Conservation (phyloP, 306 rosid genomes). For the Lathyrus aphaca region DNA sequence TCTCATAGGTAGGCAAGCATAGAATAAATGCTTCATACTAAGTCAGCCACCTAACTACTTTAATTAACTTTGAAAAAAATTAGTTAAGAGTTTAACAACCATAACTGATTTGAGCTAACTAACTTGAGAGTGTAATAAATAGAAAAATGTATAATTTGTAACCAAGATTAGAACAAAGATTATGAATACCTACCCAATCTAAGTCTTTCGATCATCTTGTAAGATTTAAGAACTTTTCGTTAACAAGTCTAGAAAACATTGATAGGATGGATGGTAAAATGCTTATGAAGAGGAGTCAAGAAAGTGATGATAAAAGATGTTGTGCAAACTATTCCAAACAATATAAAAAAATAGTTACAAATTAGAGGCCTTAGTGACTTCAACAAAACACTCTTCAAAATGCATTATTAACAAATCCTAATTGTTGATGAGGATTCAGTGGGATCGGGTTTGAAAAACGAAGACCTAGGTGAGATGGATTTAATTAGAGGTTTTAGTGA, state of each 20-base stretch:
- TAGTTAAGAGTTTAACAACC: no score
- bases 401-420: no score
- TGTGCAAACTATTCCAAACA: background rate
- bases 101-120: no score
- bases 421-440: no score
- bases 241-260: background rate
- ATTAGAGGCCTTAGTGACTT: background rate
- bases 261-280: background rate
- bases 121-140: background rate
- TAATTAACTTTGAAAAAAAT: no score
- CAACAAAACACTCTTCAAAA: no score
- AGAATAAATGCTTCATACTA: no score
- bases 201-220: background rate
- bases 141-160: background rate
- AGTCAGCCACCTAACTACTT: no score
- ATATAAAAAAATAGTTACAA: background rate
- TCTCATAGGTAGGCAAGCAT: no score
- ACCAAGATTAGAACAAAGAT: background rate
- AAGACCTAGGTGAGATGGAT: no score
- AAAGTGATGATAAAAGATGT: background rate
- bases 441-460: no score
- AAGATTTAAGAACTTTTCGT: background rate
- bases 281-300: background rate
- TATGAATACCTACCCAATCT: background rate
- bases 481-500: no score